phyloP scores from a whole-genome alignment of 371 early-diverging fungal genomes.

The Rhizopus microsporus region DNA sequence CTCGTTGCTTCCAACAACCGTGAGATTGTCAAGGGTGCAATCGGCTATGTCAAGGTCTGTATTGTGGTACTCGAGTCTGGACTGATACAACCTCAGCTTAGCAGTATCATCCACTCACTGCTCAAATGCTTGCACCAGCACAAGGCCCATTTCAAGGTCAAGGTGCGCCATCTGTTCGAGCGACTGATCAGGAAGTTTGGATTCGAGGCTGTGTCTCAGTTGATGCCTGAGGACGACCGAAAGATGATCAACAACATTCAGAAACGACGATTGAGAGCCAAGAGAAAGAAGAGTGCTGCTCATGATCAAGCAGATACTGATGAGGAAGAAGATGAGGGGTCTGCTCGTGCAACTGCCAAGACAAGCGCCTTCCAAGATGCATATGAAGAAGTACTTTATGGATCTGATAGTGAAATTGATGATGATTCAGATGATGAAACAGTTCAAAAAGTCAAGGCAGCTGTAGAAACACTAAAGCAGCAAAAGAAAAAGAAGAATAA shows the following conservation, averaged over 20 bases:
- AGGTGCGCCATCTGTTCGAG: slow-evolving; percentile 92
- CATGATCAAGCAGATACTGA: slow-evolving; percentile 43
- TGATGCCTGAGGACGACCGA: slow-evolving; percentile 86
- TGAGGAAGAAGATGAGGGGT: slow-evolving; percentile 48
- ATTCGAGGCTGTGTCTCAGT: slow-evolving; percentile 74
- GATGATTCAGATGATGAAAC: slow-evolving; percentile 62
- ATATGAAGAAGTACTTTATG: slow-evolving; percentile 89
- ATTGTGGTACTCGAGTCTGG: slow-evolving; percentile 77
- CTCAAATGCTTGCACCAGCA: slow-evolving; percentile 86
- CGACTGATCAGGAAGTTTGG: slow-evolving; percentile 84
- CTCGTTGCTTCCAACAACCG: slow-evolving; percentile 81
- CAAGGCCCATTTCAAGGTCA: slow-evolving; percentile 85
- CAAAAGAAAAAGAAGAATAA: slow-evolving; percentile 49
- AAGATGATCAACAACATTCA: slow-evolving; percentile 91
- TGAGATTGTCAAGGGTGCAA: slow-evolving; percentile 89
- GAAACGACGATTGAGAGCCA: slow-evolving; percentile 85
- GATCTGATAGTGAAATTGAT: slow-evolving; percentile 88
- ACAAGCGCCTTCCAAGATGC: slow-evolving; percentile 67
- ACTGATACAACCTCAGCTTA: slow-evolving; percentile 68
- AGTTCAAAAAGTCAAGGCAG: slow-evolving; percentile 33
- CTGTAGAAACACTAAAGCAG: slow-evolving; percentile 32
- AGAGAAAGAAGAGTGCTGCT: slow-evolving; percentile 69
- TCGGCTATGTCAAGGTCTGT: slow-evolving; percentile 94
- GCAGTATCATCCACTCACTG: slow-evolving; percentile 62
- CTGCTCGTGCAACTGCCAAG: slow-evolving; percentile 42